Evolutionary conservation across 331 rosid genomes (phyloP).

Genomic region (Malus hybrid): DNA sequence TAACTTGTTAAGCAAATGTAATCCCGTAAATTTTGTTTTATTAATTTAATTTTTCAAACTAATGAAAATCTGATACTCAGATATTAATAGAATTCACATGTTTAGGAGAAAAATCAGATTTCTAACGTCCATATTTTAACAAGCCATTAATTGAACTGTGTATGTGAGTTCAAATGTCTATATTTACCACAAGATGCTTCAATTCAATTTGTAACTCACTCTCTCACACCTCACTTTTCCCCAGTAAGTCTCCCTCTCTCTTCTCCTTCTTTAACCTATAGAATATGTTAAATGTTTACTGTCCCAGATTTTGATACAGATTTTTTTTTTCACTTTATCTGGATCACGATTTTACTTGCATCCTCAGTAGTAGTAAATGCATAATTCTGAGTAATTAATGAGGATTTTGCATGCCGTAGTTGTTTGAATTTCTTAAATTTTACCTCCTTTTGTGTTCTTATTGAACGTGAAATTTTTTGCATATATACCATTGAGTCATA

Average conservation of each 20-base stretch:
- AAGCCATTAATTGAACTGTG: neutral
- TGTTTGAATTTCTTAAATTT: no score
- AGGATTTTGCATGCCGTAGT: no score
- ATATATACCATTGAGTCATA: no score
- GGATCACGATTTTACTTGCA: no score
- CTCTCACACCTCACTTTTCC: neutral
- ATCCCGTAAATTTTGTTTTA: neutral
- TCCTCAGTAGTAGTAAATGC: no score
- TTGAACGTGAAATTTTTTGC: no score
- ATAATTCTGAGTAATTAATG: no score
- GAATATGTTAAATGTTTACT: no score
- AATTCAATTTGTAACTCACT: neutral
- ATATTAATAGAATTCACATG: neutral
- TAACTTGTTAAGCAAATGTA: neutral
- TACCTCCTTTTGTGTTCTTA: no score
- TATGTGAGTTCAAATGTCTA: neutral
- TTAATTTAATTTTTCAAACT: neutral
- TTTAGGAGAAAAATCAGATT: constrained; percentile 12
- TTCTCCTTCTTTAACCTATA: neutral
- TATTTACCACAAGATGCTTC: neutral
- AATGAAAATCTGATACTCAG: neutral
- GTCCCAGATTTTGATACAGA: neutral
- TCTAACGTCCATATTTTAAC: neutral
- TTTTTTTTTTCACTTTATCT: no score
- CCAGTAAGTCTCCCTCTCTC: neutral